phyloP scores from a whole-genome alignment of 2,329 filamentous ascomycete genomes.

The Ceratocystis cacaofunesta region DNA sequence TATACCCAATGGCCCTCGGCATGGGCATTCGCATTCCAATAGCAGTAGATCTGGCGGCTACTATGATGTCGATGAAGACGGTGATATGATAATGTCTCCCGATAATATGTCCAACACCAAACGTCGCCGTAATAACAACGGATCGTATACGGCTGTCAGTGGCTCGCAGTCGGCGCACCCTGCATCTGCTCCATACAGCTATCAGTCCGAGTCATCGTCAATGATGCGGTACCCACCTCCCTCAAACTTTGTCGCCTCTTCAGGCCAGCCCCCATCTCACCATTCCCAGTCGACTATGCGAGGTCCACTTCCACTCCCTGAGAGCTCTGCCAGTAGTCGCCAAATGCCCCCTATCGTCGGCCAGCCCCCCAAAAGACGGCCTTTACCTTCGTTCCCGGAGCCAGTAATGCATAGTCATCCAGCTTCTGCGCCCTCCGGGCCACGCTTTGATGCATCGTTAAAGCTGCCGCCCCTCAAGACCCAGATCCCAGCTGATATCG shows the following conservation, averaged over 20 bases:
- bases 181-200: constrained; percentile 1
- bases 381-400: constrained; percentile 3
- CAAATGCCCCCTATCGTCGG: not conserved
- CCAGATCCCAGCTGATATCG: constrained; percentile 21
- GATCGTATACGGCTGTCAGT: not conserved
- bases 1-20: not conserved
- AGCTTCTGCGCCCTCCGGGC: not conserved
- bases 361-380: constrained; percentile 3
- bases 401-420: not conserved
- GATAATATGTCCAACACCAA: not conserved
- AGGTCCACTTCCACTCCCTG: constrained; percentile 4
- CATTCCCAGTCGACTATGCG: not conserved
- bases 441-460: constrained; percentile 36
- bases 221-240: constrained; percentile 9
- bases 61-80: constrained; percentile 4
- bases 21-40: constrained; percentile 5
- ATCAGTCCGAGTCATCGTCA: not conserved
- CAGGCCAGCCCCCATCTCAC: not conserved
- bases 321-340: not conserved
- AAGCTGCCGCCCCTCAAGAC: constrained; percentile 40
- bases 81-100: not conserved
- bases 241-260: constrained; percentile 1
- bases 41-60: not conserved
- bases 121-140: not conserved
- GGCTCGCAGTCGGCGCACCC: not conserved